Percentiles rank a stretch among this genome's conserved stretches.
phyloP scores from a whole-genome alignment of 805 yeast genomes.

The Deakozyma indianensis region DNA sequence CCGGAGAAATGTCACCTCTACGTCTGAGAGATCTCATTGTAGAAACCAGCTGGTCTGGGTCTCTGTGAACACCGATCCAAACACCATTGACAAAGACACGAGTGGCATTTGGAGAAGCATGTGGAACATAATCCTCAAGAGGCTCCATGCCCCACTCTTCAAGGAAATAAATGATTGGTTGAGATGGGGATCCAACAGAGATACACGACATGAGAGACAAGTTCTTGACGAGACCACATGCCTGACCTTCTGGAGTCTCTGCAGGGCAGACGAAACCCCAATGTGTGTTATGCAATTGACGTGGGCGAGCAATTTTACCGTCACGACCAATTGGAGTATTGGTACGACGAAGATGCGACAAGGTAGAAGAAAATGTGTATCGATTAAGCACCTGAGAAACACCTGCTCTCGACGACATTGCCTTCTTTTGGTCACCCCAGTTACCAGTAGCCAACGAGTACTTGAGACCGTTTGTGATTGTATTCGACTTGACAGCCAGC shows the following conservation, averaged over 20 bases:
- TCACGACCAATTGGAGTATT: conserved; percentile 99
- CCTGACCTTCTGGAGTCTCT: conserved; percentile 99
- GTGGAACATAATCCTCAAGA: conserved; percentile 87
- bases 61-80: conserved; percentile 98
- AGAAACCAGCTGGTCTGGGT: conserved; percentile 81
- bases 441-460: conserved; percentile 98
- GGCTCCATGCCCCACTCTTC: conserved; percentile 99
- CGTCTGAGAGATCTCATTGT: conserved; percentile 87
- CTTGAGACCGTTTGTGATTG: conserved; percentile 93
- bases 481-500: conserved; percentile 91
- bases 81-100: conserved; percentile 96
- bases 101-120: conserved; percentile 79
- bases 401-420: conserved; percentile 98
- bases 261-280: conserved; percentile 99
- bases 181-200: conserved; percentile 95
- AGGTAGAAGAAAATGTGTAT: conserved; percentile 95
- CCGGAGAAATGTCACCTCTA: conserved; percentile 89
- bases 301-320: conserved; percentile 96
- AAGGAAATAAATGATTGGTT: conserved; percentile 80
- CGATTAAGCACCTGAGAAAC: conserved; percentile 97
- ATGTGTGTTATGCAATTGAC: conserved; percentile 97
- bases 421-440: conserved; percentile 99
- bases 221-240: conserved; percentile 97
- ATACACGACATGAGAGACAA: conserved; percentile 93
- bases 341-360: conserved; percentile 97